Evolutionary conservation across 1,284 basidiomycete genomes (phyloP), one percentile per base, ranked within the genome.

Genomic region (Ganoderma multipileum): DNA sequence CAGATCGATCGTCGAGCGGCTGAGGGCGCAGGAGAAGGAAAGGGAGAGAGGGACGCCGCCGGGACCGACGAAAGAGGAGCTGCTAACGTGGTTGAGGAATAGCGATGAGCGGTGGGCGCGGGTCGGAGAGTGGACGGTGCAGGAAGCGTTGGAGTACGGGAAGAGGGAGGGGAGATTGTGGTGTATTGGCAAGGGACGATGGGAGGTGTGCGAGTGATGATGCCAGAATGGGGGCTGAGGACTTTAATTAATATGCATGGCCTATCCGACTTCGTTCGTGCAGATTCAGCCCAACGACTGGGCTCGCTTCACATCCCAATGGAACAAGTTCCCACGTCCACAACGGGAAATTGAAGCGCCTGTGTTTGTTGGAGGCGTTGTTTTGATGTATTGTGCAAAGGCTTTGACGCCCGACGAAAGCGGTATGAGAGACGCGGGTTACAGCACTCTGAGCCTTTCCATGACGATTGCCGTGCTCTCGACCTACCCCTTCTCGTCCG

Each of bases 61-160:
- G 12, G 86, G 86, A 7, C 85, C 84, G 8, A 88, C 86, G 16
- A 82, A 83, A 61, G 83, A 83, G 30, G 86, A 85, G 11, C 82
- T 93, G 23, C 74, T 86, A 30, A 69, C 72, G 5, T 81, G 81
- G 73, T 74, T 91, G 71, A 80, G 79, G 70, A 76, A 78, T 52
- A 80, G 76, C 55, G 91, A 93, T 73, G 88, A 85, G 69, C 81
- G 86, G 62, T 93, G 91, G 92, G 83, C 81, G 67, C 82, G 83
- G 70, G 78, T 93, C 9, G 88, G 89, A 0, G 82, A 84, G 61
- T 92, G 89, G 87, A 81, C 83, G 61, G 82, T 93, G 0, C 82
- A 86, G 68, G 90, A 90, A 61, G 86, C 89, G 2, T 71, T 93
- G 74, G 79, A 84, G 62, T 76, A 83, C 64, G 79, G 89, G 55